These are phyloP conservation scores for Kwoniella dendrophila DNA, from an alignment of 768 basidiomycete species.

Conservation along the genomic window DNA sequence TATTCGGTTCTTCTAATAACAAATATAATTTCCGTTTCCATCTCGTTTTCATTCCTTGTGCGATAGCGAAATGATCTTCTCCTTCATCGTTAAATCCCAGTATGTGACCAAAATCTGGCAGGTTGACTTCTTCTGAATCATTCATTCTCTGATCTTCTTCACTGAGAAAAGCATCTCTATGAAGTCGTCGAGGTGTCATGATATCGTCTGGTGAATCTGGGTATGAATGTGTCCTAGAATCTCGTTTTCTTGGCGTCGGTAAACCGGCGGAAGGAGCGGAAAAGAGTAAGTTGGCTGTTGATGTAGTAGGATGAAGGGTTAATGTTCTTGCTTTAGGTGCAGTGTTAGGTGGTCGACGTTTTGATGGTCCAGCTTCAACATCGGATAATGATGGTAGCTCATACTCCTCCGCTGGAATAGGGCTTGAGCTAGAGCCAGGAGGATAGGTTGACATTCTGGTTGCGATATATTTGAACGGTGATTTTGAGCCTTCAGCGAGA, in stretches of 20 bases:
- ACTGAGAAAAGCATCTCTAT: slow-evolving; percentile 22
- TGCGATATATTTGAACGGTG: not conserved
- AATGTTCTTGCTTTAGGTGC: slow-evolving; percentile 22
- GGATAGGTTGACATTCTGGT: slow-evolving; percentile 32
- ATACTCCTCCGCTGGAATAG: slow-evolving; percentile 35
- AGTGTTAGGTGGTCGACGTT: slow-evolving; percentile 5
- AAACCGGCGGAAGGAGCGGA: slow-evolving; percentile 14
- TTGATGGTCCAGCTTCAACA: slow-evolving; percentile 28
- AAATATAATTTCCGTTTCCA: slow-evolving; percentile 71
- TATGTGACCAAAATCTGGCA: slow-evolving; percentile 53
- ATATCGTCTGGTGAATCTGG: slow-evolving; percentile 27
- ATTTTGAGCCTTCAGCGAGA: no score
- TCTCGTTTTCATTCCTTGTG: slow-evolving; percentile 37
- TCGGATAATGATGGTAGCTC: slow-evolving; percentile 31
- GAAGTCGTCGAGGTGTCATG: slow-evolving; percentile 20
- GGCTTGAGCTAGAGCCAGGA: slow-evolving; percentile 17
- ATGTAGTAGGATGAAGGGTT: slow-evolving; percentile 26
- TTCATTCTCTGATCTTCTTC: slow-evolving; percentile 23
- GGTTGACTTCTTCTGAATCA: slow-evolving; percentile 43
- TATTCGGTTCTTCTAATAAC: slow-evolving; percentile 77
- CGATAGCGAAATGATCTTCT: slow-evolving; percentile 53
- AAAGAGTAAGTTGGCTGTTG: slow-evolving; percentile 32
- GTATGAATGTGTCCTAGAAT: slow-evolving; percentile 16
- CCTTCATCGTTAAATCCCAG: slow-evolving; percentile 51
- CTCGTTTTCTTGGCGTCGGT: slow-evolving; percentile 14